Conservation (phyloP, 352 stramenopile genomes). For the Phytophthora tentaculata region DNA sequence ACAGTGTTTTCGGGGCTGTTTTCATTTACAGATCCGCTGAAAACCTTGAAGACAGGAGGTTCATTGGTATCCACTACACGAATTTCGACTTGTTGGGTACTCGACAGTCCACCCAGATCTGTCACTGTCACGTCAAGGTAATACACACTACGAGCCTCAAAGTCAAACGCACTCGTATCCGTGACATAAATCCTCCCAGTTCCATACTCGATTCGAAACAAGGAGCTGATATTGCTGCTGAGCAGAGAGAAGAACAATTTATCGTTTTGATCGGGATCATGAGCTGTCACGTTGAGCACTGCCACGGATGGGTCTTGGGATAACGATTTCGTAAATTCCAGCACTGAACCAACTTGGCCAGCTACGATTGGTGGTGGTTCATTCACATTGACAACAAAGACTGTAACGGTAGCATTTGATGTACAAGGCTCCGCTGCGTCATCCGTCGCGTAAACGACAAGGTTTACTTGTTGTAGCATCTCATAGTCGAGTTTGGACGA, state of each 20-base stretch:
- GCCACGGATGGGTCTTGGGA: slow-evolving; percentile 28
- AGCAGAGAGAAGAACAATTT: slow-evolving; percentile 16
- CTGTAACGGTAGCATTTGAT: slow-evolving; percentile 14
- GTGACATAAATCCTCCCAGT: slow-evolving; percentile 47
- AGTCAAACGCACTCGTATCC: slow-evolving; percentile 51
- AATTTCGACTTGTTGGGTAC: slow-evolving; percentile 37
- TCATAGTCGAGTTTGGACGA: slow-evolving; percentile 29
- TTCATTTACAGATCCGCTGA: slow-evolving; percentile 20
- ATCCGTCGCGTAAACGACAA: slow-evolving; percentile 31
- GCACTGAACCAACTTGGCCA: slow-evolving; percentile 37
- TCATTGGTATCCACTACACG: slow-evolving; percentile 55
- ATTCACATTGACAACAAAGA: slow-evolving; percentile 50
- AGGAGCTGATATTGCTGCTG: slow-evolving; percentile 25
- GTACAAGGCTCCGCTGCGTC: slow-evolving; percentile 30
- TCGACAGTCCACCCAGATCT: slow-evolving; percentile 43
- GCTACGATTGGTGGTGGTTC: slow-evolving; percentile 43
- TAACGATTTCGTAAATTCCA: slow-evolving; percentile 43
- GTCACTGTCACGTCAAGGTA: slow-evolving; percentile 30
- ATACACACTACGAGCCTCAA: slow-evolving; percentile 35
- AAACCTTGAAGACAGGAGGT: slow-evolving; percentile 41
- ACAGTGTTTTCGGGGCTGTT: slow-evolving; percentile 28
- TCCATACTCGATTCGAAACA: slow-evolving; percentile 52
- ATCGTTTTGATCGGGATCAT: slow-evolving; percentile 28
- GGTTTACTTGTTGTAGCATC: slow-evolving; percentile 1
- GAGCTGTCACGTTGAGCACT: slow-evolving; percentile 30